Percentiles rank a stretch among this genome's conserved stretches.
Conservation (phyloP, 768 basidiomycete species). For the Glaciozyma antarctica region DNA sequence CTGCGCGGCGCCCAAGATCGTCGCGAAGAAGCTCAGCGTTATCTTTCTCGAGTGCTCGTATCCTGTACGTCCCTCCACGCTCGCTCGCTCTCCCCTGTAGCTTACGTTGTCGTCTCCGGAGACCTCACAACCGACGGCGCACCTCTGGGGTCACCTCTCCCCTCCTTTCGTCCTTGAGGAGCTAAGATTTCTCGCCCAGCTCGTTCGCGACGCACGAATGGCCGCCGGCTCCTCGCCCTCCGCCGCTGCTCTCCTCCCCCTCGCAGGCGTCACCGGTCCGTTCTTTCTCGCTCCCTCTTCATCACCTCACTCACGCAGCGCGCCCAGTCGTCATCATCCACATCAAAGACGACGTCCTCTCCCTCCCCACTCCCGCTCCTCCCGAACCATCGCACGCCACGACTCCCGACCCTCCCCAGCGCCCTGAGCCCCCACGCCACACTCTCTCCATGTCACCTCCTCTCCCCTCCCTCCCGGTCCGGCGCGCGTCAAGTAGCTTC, state of each 20-base stretch:
- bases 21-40: slow-evolving; percentile 53
- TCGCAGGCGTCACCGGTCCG: slow-evolving; percentile 21
- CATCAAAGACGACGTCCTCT: slow-evolving; percentile 57
- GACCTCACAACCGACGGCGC: slow-evolving; percentile 55
- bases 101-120: slow-evolving; percentile 49
- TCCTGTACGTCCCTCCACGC: slow-evolving; percentile 12
- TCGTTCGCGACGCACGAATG: slow-evolving; percentile 46
- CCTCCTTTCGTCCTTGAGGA: slow-evolving; percentile 72
- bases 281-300: background rate
- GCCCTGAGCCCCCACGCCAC: background rate
- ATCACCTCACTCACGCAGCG: too few relatives aligned
- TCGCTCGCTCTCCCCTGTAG: background rate
- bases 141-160: slow-evolving; percentile 75
- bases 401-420: background rate
- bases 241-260: background rate
- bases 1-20: slow-evolving; percentile 64
- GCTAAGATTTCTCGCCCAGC: slow-evolving; percentile 56
- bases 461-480: slow-evolving; percentile 6
- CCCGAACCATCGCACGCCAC: background rate
- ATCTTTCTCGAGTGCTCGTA: slow-evolving; percentile 90
- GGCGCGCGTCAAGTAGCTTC: slow-evolving; percentile 4
- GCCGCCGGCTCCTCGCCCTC: background rate
- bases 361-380: background rate
- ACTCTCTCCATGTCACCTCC: slow-evolving; percentile 22
- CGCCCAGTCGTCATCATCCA: slow-evolving; percentile 57